A percentile compares a stretch with the other conserved stretches of the same genome.
These are phyloP conservation scores for Xerocomellus intermedius DNA, from an alignment of 768 basidiomycete species.

Conservation along the genomic window DNA sequence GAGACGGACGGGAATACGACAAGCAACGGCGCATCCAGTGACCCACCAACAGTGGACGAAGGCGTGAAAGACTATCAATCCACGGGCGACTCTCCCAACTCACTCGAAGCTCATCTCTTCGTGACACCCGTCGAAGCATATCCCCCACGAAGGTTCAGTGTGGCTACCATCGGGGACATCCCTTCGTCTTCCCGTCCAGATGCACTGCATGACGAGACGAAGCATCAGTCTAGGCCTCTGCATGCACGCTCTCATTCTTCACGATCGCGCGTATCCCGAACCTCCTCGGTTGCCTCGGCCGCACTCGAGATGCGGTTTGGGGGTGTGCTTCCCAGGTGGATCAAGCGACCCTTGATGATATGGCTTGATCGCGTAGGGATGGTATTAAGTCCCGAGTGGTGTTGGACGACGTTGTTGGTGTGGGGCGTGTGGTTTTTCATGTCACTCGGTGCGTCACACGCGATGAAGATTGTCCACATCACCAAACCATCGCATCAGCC, in stretches of 20 bases:
- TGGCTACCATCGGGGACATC: slow-evolving; percentile 32
- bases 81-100: slow-evolving; percentile 29
- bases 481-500: slow-evolving; percentile 38
- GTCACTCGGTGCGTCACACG: slow-evolving; percentile 59
- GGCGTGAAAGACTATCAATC: slow-evolving; percentile 29
- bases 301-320: slow-evolving; percentile 41
- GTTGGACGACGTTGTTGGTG: slow-evolving; percentile 70
- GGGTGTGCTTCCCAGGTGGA: slow-evolving; percentile 48
- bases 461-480: neutral
- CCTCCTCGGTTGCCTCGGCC: slow-evolving; percentile 41
- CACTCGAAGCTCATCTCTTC: slow-evolving; percentile 27
- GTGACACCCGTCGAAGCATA: slow-evolving; percentile 27
- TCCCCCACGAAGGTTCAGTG: slow-evolving; percentile 20
- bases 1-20: slow-evolving; percentile 16
- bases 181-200: slow-evolving; percentile 17
- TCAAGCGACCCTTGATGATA: slow-evolving; percentile 58
- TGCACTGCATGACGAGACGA: slow-evolving; percentile 13
- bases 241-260: slow-evolving; percentile 2
- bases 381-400: slow-evolving; percentile 76
- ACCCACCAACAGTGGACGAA: slow-evolving; percentile 14
- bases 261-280: slow-evolving; percentile 19
- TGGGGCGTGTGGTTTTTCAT: slow-evolving; percentile 79
- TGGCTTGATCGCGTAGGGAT: slow-evolving; percentile 68
- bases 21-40: neutral
- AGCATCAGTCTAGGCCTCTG: slow-evolving; percentile 2